phyloP scores from a whole-genome alignment of 768 basidiomycete species.

The Lentinula sp. region DNA sequence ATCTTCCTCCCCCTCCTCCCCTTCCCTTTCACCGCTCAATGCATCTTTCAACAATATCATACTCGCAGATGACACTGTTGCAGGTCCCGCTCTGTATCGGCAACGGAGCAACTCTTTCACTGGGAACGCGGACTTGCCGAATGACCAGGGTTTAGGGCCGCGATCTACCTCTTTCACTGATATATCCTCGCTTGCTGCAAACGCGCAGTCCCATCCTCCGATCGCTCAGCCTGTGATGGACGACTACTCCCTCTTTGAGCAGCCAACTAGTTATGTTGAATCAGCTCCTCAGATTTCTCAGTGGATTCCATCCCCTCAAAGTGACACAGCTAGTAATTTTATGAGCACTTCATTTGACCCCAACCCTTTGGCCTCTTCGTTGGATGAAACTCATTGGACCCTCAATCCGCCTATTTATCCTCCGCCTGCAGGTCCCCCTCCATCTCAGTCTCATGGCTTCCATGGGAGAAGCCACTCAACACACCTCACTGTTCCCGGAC shows the following conservation, averaged over 20 bases:
- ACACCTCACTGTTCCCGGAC: conserved; percentile 1
- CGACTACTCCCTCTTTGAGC: background rate
- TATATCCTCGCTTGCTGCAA: background rate
- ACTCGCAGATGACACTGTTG: background rate
- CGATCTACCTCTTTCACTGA: conserved; percentile 2
- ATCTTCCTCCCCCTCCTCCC: conserved; percentile 4
- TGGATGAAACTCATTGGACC: background rate
- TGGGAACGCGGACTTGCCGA: background rate
- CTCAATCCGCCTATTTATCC: background rate
- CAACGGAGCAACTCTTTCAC: conserved; percentile 5
- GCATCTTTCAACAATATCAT: conserved; percentile 2
- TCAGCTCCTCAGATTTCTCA: background rate
- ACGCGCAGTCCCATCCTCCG: background rate
- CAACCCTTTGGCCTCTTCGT: background rate
- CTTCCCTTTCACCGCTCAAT: conserved; percentile 3
- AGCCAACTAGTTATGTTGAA: background rate
- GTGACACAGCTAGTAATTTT: background rate
- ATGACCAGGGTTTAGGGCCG: background rate
- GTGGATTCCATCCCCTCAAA: background rate
- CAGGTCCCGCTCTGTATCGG: background rate
- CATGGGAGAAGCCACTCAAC: conserved; percentile 3
- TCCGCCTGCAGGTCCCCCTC: conserved; percentile 1
- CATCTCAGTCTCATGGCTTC: background rate
- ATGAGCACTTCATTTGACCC: background rate
- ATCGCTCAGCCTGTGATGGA: background rate